phyloP scores from a whole-genome alignment of 805 yeast genomes.

The Brettanomyces sp. region DNA sequence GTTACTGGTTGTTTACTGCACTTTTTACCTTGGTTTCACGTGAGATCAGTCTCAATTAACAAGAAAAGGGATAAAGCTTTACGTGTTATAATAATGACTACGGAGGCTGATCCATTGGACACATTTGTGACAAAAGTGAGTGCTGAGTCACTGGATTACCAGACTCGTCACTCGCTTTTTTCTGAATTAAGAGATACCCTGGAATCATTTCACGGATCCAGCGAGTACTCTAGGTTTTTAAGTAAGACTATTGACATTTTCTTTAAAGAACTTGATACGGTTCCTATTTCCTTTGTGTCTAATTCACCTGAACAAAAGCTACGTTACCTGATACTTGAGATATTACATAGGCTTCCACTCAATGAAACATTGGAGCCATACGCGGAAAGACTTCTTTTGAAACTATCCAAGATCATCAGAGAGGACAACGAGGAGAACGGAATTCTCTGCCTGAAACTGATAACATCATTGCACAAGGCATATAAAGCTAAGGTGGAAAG shows the following conservation, averaged over 20 bases:
- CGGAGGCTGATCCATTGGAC: slow-evolving; percentile 31
- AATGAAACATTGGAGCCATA: slow-evolving; percentile 74
- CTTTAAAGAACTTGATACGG: slow-evolving; percentile 48
- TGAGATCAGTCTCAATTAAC: not conserved
- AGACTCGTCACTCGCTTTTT: slow-evolving; percentile 55
- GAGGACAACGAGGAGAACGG: slow-evolving; percentile 95
- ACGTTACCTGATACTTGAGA: slow-evolving; percentile 67
- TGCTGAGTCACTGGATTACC: slow-evolving; percentile 46
- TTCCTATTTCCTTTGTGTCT: slow-evolving; percentile 64
- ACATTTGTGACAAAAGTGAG: slow-evolving; percentile 54
- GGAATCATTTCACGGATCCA: slow-evolving; percentile 72
- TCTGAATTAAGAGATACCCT: slow-evolving; percentile 81
- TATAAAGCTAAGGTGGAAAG: slow-evolving; percentile 61
- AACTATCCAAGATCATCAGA: slow-evolving; percentile 49
- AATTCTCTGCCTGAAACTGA: slow-evolving; percentile 76
- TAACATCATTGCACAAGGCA: slow-evolving; percentile 78
- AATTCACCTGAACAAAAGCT: slow-evolving; percentile 68
- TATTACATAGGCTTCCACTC: slow-evolving; percentile 71
- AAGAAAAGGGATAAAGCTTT: not conserved
- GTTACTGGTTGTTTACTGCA: not conserved
- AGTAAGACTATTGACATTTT: slow-evolving; percentile 63
- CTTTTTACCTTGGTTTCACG: no score
- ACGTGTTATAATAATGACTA: not conserved
- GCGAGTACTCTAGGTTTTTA: slow-evolving; percentile 73
- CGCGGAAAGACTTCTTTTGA: slow-evolving; percentile 49